Evolutionary conservation across 495 filamentous ascomycete species (phyloP), one percentile per base, ranked within the genome.

Genomic region (Durotheca rogersii): DNA sequence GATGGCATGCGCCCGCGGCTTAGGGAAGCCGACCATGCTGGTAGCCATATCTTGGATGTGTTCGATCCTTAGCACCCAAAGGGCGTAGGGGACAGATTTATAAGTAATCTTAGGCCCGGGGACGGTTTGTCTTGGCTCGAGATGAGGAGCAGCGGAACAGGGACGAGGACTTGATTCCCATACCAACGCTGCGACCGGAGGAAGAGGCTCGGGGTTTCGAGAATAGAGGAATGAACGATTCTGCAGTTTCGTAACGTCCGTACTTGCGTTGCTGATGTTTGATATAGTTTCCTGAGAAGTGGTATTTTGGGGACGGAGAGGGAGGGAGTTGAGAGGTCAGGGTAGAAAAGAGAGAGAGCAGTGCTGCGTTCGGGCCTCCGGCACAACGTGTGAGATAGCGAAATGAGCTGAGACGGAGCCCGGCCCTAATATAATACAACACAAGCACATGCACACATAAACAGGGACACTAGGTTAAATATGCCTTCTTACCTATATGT

Each of bases 1-100:
- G 49, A 40, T 34, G 21, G 12, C 41, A 53, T 53, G 39, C 35
- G 46, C 41, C 45, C 46, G 43, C 18, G 56, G 17, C 25, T 34
- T 32, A 14, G 35, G 31, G 46, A 37, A 42, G 17, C 18, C 43
- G 15, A 21, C 40, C 27, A 46, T 58, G 40, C 53, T 44, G 33
- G 10, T n/a, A 32, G 31, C 30, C 34, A 44, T 53, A 12, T 48
- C n/a, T n/a, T 19, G 37, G 19, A 41, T 48, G 29, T 29, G 19
- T 19, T 17, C 25, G 48, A 31, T 39, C 30, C 12, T 14, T 34
- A 34, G 21, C 30, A 35, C 15, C 25, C n/a, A 49, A 53, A 40
- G 34, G n/a, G 49, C 14, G 37, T 27, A 25, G 40, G 19, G n/a
- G n/a, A n/a, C n/a, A n/a, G n/a, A n/a, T n/a, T n/a, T n/a, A n/a